Base-by-base conservation (phyloP, 306 rosid genomes). In the Sindora glabra region DNA sequence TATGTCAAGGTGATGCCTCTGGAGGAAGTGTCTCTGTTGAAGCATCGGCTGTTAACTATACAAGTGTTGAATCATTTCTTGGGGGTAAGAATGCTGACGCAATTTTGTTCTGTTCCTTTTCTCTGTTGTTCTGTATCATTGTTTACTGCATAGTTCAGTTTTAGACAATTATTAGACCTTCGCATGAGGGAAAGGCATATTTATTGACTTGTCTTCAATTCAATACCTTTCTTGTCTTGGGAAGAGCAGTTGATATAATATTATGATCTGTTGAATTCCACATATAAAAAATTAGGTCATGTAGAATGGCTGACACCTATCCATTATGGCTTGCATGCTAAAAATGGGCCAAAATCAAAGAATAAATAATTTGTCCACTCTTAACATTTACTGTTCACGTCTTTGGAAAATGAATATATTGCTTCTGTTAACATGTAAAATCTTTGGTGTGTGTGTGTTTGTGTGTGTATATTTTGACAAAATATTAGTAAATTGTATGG, bases 11-110 rank as follows among this genome's bases (percentile, higher is more conserved):
- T 6, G 76, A 62, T 59, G 84, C 73, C 64, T 49, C 77, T 42
- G 66, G 41, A 51, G 82, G 44, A 51, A 59, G 59, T 63, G 22
- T 47, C 23, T 67, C 77, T 47, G 50, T 56, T 50, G 64, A 54
- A 48, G 49, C 82, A 22, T 70, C 83, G 39, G 56, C 71, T 29
- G 75, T 91, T 23, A 75, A 68, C 65, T 91, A 91, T 62, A 25
- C 19, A 68, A 80, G 72, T 17, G 71, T 76, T 1, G 66, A 67
- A 32, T 77, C 86, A 50, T 71, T 81, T 58, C 84, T 85, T 19
- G 81, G 64, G 64, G 95, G 96, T 91, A 61, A 69, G 86, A 40
- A 70, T 46, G 48, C 27, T 1, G 24, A 32, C 42, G 61, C 40
- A 12, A 5, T 48, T 56, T 47, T 1, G 48, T 67, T 27, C 34